Percentiles rank a stretch among this genome's conserved stretches.
These are phyloP conservation scores for Ceratocystis papillata DNA, from an alignment of 2,329 filamentous ascomycete species.

Conservation along the genomic window DNA sequence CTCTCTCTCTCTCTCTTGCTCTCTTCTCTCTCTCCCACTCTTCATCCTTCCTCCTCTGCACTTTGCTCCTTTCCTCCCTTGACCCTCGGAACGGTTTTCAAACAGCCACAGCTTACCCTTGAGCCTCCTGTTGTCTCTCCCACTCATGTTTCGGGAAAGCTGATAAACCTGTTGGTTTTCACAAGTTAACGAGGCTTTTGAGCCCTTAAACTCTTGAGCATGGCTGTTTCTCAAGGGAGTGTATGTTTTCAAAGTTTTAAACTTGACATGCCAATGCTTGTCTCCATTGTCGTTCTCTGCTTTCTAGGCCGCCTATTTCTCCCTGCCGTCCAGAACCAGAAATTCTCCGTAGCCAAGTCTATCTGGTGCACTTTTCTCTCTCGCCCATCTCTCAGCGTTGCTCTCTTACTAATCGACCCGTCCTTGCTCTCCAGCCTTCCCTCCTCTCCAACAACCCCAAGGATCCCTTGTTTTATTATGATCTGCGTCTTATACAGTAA, in stretches of 20 bases:
- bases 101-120: background rate
- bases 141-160: background rate
- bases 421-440: background rate
- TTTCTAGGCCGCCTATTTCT: background rate
- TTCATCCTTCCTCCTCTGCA: background rate
- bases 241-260: background rate
- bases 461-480: constrained; percentile 7
- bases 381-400: background rate
- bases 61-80: background rate
- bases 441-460: background rate
- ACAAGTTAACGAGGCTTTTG: background rate
- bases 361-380: too few species aligned
- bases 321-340: background rate
- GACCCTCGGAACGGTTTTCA: background rate
- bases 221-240: background rate
- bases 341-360: background rate
- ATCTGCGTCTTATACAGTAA: constrained; percentile 1
- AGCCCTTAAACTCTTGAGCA: background rate
- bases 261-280: constrained; percentile 2
- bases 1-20: background rate
- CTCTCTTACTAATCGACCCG: background rate
- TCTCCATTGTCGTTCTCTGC: background rate
- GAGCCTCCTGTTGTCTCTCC: background rate
- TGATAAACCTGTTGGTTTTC: background rate
- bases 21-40: background rate